phyloP scores from a whole-genome alignment of 2,329 filamentous ascomycete genomes.

The Trichophyton mentagrophytes region DNA sequence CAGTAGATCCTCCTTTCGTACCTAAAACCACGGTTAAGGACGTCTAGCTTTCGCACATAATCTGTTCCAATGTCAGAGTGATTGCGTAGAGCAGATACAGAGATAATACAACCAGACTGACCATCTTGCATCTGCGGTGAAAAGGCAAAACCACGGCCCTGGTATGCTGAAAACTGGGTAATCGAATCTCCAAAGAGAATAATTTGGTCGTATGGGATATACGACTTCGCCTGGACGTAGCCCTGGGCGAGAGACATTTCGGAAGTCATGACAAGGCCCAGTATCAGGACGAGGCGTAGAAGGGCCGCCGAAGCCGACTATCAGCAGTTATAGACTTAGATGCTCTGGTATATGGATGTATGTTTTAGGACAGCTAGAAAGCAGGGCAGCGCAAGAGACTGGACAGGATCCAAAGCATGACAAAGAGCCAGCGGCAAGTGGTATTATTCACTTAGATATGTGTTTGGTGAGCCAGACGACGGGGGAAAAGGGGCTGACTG shows the following conservation, averaged over 20 bases:
- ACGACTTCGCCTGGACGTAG: neutral
- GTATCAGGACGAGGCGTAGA: neutral
- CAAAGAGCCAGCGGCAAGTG: neutral
- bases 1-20: conserved; percentile 20
- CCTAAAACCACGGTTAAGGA: conserved; percentile 76
- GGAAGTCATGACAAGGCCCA: neutral
- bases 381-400: neutral
- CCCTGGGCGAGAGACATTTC: neutral
- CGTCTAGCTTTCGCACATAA: conserved; percentile 65
- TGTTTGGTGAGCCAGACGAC: too few species aligned
- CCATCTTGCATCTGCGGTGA: conserved; percentile 57
- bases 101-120: conserved; percentile 28
- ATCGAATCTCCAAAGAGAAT: conserved; percentile 87
- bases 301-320: neutral
- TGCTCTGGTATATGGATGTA: neutral
- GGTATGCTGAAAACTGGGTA: conserved; percentile 53
- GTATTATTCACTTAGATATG: neutral
- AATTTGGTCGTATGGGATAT: conserved; percentile 50
- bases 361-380: neutral
- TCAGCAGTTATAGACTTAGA: neutral
- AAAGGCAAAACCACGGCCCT: conserved; percentile 59
- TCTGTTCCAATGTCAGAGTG: conserved; percentile 34
- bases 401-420: neutral
- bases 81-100: neutral
- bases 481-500: neutral